Evolutionary conservation across 2,329 filamentous ascomycete genomes (phyloP), one percentile per base, ranked within the genome.

Genomic region (Samsoniella hepiali): DNA sequence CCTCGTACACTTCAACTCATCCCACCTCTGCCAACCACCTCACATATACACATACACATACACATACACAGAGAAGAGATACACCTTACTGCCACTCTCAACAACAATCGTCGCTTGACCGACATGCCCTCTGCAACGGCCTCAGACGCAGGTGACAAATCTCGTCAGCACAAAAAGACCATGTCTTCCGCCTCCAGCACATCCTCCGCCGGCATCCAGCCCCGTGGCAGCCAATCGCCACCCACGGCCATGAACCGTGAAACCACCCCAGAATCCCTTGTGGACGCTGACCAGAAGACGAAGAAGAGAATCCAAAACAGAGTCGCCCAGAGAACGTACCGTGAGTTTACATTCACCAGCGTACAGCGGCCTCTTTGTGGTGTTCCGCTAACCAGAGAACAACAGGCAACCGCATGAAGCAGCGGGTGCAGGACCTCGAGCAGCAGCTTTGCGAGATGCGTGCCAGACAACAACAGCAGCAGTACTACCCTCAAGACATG

Each of bases 271-370:
- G 63, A 60, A 29, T 50, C 58, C 6, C 50, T 56, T 13, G 59
- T 17, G 5, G 63, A 64, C 44, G 50, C 63, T 36, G 63, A 64
- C 31, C 63, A 64, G 32, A 74, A 73, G 36, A 72, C 69, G n/a
- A 73, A 73, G 68, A 73, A 73, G 67, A 68, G 70, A 42, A 72
- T 73, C 5, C 72, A 73, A 62, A 73, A 73, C 57, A 63, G 72
- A 13, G 71, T 73, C 9, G 72, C 72, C 1, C 72, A 73, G 55
- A 66, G 72, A 50, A 70, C 71, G 38, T 75, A 75, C 51, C 72
- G 73, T 75, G 66, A 67, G 71, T 67, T 13, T 22, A 4, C 32
- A 29, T 15, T 1, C 22, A 38, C 7, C 11, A 29, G 32, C 22
- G 51, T 59, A 42, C 32, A 8, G 40, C 9, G 17, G 36, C 13